Base-by-base conservation (phyloP, 1,284 basidiomycete genomes). In the Tylopilus orsonianus region DNA sequence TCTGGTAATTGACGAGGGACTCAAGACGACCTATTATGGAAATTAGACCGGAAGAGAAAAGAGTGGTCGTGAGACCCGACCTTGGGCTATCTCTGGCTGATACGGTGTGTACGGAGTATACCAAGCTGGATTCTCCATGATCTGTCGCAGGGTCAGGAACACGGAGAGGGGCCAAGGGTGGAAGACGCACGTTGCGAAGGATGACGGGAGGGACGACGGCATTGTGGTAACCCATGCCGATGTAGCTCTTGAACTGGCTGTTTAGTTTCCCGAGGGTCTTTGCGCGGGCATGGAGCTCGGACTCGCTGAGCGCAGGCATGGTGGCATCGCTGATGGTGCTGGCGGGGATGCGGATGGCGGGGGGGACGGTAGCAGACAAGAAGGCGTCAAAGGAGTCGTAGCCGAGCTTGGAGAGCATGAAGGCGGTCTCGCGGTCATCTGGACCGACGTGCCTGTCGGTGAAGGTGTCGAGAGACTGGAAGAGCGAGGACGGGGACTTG, bases 111-210 rank as follows among this genome's bases (percentile, higher is more conserved):
- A 98, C 42, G 91, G 93, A 3, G 95, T 98, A 71, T 98, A 98
- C 96, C 96, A 99, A 9, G 88, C 91, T 20, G 95, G 96, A 67
- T 97, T 98, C 71, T 99, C 95, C 74, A 93, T 87, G 54, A 96
- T 74, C 91, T 94, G 54, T 13, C n/a, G 14, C 43, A 40, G 42
- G 27, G 38, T 52, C 44, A 38, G 49, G 26, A 26, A 52, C 33
- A 38, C 18, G 30, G n/a, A 34, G 29, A 24, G 50, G 12, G 42
- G 24, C 13, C 1, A 10, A 23, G 35, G 32, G 53, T 9, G 44
- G 44, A 32, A 32, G 50, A 64, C 81, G 54, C 58, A 94, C 91
- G 66, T 96, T 97, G 56, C 94, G 87, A 60, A 95, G 77, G 68
- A 97, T 90, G 44, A 97, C 93, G 12, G 91, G 88, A 7, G 94